Base-by-base conservation (phyloP, 169 alveolate genomes). In the Toxoplasma gondii region DNA sequence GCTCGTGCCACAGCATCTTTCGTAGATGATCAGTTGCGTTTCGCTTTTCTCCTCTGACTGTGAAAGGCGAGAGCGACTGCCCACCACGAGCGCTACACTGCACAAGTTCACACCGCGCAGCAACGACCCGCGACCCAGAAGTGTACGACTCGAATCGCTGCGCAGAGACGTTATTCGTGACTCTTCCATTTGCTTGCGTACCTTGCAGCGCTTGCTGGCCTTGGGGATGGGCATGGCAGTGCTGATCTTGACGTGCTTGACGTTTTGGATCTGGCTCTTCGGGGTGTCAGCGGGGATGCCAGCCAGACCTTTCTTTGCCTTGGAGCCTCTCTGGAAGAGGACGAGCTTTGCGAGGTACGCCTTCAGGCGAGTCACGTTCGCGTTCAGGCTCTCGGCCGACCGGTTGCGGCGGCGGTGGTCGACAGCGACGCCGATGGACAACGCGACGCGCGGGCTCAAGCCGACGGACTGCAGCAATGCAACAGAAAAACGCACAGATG, bases 331-430 rank as follows among this genome's bases (percentile, higher is more conserved):
- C 88, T 99, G 99, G 97, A 98, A 98, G 95, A 99, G 96, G 94
- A 99, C 98, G 93, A 99, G 96, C 97, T 99, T 98, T 91, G 98
- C 95, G 96, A 98, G 97, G 98, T 99, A 99, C 92, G 98, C 98
- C 98, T 98, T 98, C 90, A 99, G 98, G 95, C 99, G 98, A 96
- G 98, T 98, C 81, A 98, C 99, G 97, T 99, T 99, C 93, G 95
- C 84, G 93, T 98, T 97, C 92, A 99, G 97, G 92, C 99, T 97
- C 96, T 99, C 99, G 92, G 98, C 97, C 87, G 98, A 97, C 93
- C 98, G 96, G 98, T 99, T 98, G 92, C 98, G 97, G 97, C 99
- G 98, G 96, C 99, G 98, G 97, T 99, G 99, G 97, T 99, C 99
- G 86, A 99, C 99, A 58, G 99, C 96, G 93, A 99, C 98, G 90